These are phyloP conservation scores for Ramaria sp. DNA, from an alignment of 768 basidiomycete genomes.

Conservation along the genomic window DNA sequence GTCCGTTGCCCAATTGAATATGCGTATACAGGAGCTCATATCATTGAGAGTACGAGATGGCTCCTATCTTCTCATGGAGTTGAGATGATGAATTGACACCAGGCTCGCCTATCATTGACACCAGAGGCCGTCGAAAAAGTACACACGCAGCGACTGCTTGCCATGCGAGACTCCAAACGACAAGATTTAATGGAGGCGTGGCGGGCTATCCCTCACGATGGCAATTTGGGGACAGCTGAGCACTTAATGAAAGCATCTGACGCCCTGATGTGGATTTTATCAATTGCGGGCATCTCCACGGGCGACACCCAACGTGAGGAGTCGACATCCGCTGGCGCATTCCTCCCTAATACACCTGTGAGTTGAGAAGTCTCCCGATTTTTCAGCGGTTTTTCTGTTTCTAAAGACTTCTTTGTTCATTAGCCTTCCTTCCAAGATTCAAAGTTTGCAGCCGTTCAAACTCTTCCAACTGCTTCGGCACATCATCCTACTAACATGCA, in stretches of 20 bases:
- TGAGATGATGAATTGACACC: neutral
- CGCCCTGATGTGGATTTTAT: slow-evolving; percentile 19
- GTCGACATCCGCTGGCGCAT: neutral
- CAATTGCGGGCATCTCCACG: neutral
- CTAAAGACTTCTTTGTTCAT: neutral
- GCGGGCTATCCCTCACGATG: slow-evolving; percentile 14
- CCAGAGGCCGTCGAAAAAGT: slow-evolving; percentile 11
- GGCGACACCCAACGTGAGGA: too few relatives aligned
- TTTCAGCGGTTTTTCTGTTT: neutral
- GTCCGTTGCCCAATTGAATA: slow-evolving; percentile 24
- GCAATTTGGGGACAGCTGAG: slow-evolving; percentile 16
- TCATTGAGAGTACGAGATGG: slow-evolving; percentile 13
- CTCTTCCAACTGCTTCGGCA: slow-evolving; percentile 36
- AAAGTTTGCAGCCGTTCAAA: neutral
- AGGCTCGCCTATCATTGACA: slow-evolving; percentile 9
- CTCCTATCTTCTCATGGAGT: neutral
- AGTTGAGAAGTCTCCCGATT: neutral
- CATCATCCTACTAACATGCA: slow-evolving; percentile 26
- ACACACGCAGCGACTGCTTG: slow-evolving; percentile 21
- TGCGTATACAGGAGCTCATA: slow-evolving; percentile 24
- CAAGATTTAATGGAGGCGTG: slow-evolving; percentile 14
- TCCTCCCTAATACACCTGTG: neutral
- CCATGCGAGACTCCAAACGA: slow-evolving; percentile 23
- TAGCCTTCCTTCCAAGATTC: neutral
- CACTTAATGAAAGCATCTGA: slow-evolving; percentile 20